These are phyloP conservation scores for Dianthus caryophyllus DNA, from an alignment of 148 eudicot species.

Conservation along the genomic window DNA sequence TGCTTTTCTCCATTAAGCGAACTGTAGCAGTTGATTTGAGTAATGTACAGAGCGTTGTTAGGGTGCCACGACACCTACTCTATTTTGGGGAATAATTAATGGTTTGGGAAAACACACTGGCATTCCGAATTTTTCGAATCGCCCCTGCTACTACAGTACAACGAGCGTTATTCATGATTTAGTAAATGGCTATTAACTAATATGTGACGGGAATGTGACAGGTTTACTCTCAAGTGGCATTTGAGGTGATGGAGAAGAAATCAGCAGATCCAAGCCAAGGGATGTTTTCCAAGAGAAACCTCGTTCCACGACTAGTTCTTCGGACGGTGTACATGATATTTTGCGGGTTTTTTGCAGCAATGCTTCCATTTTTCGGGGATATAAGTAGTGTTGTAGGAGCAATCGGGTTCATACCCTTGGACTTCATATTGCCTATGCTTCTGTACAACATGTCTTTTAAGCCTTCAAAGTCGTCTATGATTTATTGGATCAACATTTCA, in stretches of 20 bases:
- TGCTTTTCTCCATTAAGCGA: background rate
- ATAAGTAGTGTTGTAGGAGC: conserved; percentile 82
- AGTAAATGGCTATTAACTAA: background rate
- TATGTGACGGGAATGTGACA: conserved; percentile 17
- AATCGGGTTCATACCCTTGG: conserved; percentile 83
- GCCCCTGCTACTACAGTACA: too few species aligned
- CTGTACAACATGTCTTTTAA: conserved; percentile 80
- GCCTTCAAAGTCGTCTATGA: conserved; percentile 44
- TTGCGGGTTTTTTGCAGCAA: conserved; percentile 88
- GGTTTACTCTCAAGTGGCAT: conserved; percentile 97
- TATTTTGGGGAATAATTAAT: too few species aligned
- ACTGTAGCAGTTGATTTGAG: too few species aligned
- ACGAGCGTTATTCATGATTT: too few species aligned
- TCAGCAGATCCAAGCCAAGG: conserved; percentile 73
- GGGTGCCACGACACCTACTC: too few species aligned
- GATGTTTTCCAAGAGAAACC: conserved; percentile 75
- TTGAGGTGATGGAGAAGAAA: conserved; percentile 89
- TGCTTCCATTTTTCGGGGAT: conserved; percentile 94
- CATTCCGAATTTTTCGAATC: too few species aligned
- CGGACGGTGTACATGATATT: conserved; percentile 61
- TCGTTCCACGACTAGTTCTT: conserved; percentile 64
- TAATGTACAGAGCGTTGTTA: too few species aligned
- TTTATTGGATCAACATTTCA: conserved; percentile 47
- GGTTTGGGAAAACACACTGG: too few species aligned
- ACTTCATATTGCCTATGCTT: conserved; percentile 89